phyloP scores from a whole-genome alignment of 768 basidiomycete species.

The Lactarius pseudohatsudake region DNA sequence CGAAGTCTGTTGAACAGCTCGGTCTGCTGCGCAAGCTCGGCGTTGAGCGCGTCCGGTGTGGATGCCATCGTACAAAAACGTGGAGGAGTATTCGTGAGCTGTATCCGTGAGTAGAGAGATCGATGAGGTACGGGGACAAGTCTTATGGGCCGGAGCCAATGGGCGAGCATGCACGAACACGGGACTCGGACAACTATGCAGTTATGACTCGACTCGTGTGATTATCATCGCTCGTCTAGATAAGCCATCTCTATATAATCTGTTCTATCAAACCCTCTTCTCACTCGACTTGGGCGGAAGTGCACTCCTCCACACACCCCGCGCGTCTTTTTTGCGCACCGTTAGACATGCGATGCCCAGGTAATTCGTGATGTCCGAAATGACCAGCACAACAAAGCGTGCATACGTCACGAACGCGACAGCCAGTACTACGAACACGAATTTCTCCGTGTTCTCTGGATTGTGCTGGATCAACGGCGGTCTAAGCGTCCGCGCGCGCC shows the following conservation, averaged over 20 bases:
- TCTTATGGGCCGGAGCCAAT: slow-evolving; percentile 13
- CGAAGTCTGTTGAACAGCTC: slow-evolving; percentile 62
- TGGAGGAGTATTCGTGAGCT: not conserved
- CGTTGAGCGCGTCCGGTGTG: slow-evolving; percentile 43
- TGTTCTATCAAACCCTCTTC: slow-evolving; percentile 7
- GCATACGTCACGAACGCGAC: slow-evolving; percentile 70
- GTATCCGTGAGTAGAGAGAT: slow-evolving; percentile 12
- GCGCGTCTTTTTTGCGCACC: slow-evolving; percentile 77
- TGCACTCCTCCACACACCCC: slow-evolving; percentile 57
- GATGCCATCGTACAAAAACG: slow-evolving; percentile 40
- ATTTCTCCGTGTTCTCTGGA: slow-evolving; percentile 57
- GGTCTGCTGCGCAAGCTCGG: slow-evolving; percentile 57
- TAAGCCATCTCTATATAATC: slow-evolving; percentile 5
- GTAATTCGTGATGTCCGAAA: slow-evolving; percentile 83
- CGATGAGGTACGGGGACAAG: slow-evolving; percentile 16
- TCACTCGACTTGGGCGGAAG: slow-evolving; percentile 30
- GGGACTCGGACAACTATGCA: not conserved
- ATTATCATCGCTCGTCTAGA: slow-evolving; percentile 5
- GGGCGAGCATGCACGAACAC: slow-evolving; percentile 16
- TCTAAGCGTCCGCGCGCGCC: slow-evolving; percentile 35
- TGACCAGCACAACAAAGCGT: slow-evolving; percentile 80
- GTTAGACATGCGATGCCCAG: slow-evolving; percentile 95
- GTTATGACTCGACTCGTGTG: slow-evolving; percentile 4
- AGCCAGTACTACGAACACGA: slow-evolving; percentile 69
- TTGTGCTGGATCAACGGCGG: slow-evolving; percentile 75